Conservation (phyloP, 805 yeast genomes). For the Kuraishia hungarica region DNA sequence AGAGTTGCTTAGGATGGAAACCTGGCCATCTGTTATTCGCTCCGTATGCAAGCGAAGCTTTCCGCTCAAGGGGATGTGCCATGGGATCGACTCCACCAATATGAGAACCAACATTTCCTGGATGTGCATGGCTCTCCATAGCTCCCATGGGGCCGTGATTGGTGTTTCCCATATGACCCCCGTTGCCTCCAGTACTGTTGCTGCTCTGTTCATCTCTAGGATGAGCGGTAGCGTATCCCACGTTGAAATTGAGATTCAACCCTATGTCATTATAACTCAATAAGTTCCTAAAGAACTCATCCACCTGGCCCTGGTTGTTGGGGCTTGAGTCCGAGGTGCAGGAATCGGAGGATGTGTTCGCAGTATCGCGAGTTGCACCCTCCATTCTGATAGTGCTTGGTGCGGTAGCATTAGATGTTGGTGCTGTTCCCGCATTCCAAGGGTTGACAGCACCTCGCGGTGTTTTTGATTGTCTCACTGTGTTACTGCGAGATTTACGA, state of each 20-base stretch:
- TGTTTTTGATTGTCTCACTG: neutral
- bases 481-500: neutral
- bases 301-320: neutral
- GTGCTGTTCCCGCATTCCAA: neutral
- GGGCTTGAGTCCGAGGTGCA: neutral
- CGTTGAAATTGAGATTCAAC: neutral
- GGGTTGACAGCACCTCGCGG: neutral
- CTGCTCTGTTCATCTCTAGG: neutral
- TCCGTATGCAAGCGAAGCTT: neutral
- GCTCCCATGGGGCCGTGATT: too few species aligned
- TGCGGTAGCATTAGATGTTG: neutral
- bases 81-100: neutral
- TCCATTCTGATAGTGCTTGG: neutral
- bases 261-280: neutral
- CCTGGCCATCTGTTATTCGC: neutral
- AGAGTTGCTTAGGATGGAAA: neutral
- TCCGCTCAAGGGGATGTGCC: neutral
- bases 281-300: neutral
- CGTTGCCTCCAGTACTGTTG: neutral
- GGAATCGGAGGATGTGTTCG: neutral
- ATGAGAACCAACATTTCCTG: neutral
- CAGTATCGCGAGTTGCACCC: neutral
- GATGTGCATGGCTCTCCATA: neutral
- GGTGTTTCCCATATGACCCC: neutral
- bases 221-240: neutral